phyloP scores from a whole-genome alignment of 129 eudicot species.

The Smallanthus sonchifolius region DNA sequence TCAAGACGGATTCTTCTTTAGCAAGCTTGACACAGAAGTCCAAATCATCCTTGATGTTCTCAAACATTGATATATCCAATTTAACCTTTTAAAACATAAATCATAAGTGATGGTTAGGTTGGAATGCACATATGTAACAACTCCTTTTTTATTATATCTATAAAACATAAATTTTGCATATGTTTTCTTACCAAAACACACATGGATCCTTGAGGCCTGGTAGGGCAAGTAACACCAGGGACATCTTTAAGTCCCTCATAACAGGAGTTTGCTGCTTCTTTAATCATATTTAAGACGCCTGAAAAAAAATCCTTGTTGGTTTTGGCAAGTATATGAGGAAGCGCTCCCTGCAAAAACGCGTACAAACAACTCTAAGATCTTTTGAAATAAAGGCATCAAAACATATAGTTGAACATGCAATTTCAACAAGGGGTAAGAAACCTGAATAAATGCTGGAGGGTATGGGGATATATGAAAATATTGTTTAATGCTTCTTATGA shows the following conservation, averaged over 20 bases:
- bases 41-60: slow-evolving; percentile 56
- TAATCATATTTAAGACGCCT: slow-evolving; percentile 28
- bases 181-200: slow-evolving; percentile 59
- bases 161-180: neutral
- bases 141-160: no score
- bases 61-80: slow-evolving; percentile 43
- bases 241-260: slow-evolving; percentile 43
- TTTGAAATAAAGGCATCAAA: neutral
- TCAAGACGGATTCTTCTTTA: slow-evolving; percentile 22
- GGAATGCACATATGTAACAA: neutral
- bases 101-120: neutral
- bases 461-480: slow-evolving; percentile 48
- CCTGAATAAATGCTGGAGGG: slow-evolving; percentile 73
- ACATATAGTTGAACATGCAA: neutral
- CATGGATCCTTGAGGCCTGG: slow-evolving; percentile 76
- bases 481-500: slow-evolving; percentile 49
- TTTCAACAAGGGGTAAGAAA: neutral
- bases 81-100: slow-evolving; percentile 35
- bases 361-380: slow-evolving; percentile 1
- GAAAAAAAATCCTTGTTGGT: slow-evolving; percentile 45
- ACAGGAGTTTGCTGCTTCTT: slow-evolving; percentile 41
- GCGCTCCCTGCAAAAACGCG: slow-evolving; percentile 47
- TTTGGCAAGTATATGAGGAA: slow-evolving; percentile 54
- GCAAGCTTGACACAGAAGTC: slow-evolving; percentile 55
- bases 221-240: slow-evolving; percentile 61